Percentiles rank a stretch among this genome's conserved stretches.
phyloP scores from a whole-genome alignment of 768 basidiomycete species.

The Plicaturopsis crispa region DNA sequence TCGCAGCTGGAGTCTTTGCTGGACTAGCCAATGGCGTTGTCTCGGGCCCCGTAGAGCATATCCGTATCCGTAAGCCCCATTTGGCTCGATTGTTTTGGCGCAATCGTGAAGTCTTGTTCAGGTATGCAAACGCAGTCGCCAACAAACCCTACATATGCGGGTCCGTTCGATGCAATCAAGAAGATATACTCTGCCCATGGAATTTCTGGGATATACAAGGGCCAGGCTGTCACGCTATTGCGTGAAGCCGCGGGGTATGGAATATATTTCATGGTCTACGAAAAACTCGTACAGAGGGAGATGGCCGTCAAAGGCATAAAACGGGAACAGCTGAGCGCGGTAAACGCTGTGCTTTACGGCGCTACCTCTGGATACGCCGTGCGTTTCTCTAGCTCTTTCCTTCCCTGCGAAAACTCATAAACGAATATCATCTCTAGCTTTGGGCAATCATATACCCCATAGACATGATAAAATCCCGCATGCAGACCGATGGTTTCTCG shows the following conservation, averaged over 20 bases:
- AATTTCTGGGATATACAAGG: conserved; percentile 84
- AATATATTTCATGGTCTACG: conserved; percentile 87
- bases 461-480: conserved; percentile 93
- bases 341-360: conserved; percentile 79
- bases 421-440: conserved; percentile 35
- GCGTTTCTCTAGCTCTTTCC: conserved; percentile 19
- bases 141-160: conserved; percentile 66
- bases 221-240: conserved; percentile 81
- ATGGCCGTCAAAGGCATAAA: conserved; percentile 65
- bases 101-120: conserved; percentile 23
- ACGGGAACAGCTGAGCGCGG: conserved; percentile 70
- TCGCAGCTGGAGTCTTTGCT: conserved; percentile 72
- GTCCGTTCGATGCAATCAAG: conserved; percentile 82
- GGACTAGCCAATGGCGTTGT: conserved; percentile 89
- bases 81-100: background rate
- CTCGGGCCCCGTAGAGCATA: conserved; percentile 95
- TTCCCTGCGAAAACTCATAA: conserved; percentile 6
- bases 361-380: conserved; percentile 91
- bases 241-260: conserved; percentile 82
- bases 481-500: conserved; percentile 91
- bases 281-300: conserved; percentile 84
- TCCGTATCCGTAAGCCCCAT: conserved; percentile 81
- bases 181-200: conserved; percentile 77
- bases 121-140: conserved; percentile 89
- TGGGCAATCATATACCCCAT: conserved; percentile 95